Base-by-base conservation (phyloP, 805 yeast species). In the Sugiyamaella qingdaonensis region DNA sequence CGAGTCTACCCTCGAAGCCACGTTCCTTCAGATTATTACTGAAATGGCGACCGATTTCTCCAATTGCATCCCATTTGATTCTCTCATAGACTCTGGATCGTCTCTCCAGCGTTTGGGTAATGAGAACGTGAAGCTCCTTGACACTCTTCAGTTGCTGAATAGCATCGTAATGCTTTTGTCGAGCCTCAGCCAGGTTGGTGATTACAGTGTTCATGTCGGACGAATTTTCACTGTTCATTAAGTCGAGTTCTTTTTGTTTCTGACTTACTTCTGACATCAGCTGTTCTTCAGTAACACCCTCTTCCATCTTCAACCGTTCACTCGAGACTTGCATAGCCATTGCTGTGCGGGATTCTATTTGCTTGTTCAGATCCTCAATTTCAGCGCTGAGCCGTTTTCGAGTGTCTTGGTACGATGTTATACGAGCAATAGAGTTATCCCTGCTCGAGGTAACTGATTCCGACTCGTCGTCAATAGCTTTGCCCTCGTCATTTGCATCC, bases 1-100 rank as follows among this genome's bases (percentile, higher is more conserved):
- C 75, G 43, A 94, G 74, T 48, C 77, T 74, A 10, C 97, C 98
- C 7, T 78, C 75, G 65, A 86, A 90, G 2, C 86, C 86, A 68
- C 97, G 73, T 57, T 51, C 70, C 61, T 49, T 75, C 64, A 45
- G 78, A 66, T 46, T 71, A 64, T 48, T 68, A 24, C 27, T 68
- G 53, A 79, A 72, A 32, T 56, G 48, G 19, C 36, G 55, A 24
- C 51, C 58, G 13, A 53, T 51, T 2, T 14, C 11, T 21, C 29
- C 52, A 33, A 52, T n/a, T 5, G 54, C 21, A 19, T 42, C 51
- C 29, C 13, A 19, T 19, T 29, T 16, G 18, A 49, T 29, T 37
- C 19, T 43, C 35, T 37, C 32, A 49, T 7, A 49, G 32, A 35
- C 34, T 14, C 41, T 34, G 29, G 14, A 48, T 37, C 24, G 46